Base-by-base conservation (phyloP, 1,139 yeast species). In the Sugiyamaella pinicola region DNA sequence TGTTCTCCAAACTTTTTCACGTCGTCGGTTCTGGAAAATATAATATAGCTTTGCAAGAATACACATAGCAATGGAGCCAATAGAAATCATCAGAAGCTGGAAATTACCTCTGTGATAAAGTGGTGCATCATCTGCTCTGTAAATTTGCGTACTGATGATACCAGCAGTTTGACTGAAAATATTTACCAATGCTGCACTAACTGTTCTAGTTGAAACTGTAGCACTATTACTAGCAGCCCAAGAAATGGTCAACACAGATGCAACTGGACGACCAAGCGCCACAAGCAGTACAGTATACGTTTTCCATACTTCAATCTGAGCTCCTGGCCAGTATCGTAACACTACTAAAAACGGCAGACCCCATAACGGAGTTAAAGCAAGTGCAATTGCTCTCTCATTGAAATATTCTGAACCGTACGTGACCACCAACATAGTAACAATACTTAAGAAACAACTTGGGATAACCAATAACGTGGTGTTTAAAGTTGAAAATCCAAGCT, bases 201-300 rank as follows among this genome's bases (percentile, higher is more conserved):
- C 78, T 0, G 88, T 78, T 61, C 90, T 72, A 4, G 80, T 73
- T 41, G 82, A 69, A 26, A 84, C 83, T 24, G 84, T 74, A 58
- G 81, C 80, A 12, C 87, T 75, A 60, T 84, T 84, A 49, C 80
- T 69, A 1, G 87, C 81, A 49, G 79, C 76, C 84, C 87, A 81
- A 4, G 82, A 70, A 45, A 82, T 84, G 58, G 78, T 71, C 49
- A 83, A 76, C 0, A 85, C 83, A 62, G 78, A 79, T 38, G 74
- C 74, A 54, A 77, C 64, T 3, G 74, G 73, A 19, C 73, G 73
- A 2, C 79, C 80, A 24, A 78, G 62, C 1, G 75, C 62, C 39
- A 80, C 55, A 0, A 82, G 74, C 44, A 76, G 69, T 12, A 81
- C 58, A 0, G 66, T 72, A 69, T 77, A 82, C 1, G 83, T 76